A percentile compares a stretch with the other conserved stretches of the same genome.
phyloP scores from a whole-genome alignment of 257 asterid genomes.

The Striga asiatica region DNA sequence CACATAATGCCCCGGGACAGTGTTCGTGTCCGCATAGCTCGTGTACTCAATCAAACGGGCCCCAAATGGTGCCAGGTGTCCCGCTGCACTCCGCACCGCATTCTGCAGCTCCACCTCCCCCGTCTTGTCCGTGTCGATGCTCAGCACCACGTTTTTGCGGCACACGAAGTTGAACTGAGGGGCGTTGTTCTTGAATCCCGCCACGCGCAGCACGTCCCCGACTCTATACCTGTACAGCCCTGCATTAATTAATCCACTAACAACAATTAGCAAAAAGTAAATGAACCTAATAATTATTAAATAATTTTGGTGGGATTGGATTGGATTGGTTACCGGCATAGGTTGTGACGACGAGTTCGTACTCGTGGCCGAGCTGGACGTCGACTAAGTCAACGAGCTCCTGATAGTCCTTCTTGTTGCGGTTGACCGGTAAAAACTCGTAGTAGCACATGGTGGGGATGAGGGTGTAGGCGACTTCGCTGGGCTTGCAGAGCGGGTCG shows the following conservation, averaged over 20 bases:
- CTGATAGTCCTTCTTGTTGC: not conserved
- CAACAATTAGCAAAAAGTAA: too few relatives aligned
- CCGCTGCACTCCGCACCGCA: slow-evolving; percentile 51
- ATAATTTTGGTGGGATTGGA: too few relatives aligned
- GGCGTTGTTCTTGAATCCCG: slow-evolving; percentile 78
- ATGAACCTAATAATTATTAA: too few relatives aligned
- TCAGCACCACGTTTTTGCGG: slow-evolving; percentile 63
- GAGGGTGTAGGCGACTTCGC: slow-evolving; percentile 58
- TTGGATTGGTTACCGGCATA: too few relatives aligned
- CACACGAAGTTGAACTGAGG: slow-evolving; percentile 74
- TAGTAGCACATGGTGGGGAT: slow-evolving; percentile 70
- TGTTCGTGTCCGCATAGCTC: slow-evolving; percentile 45
- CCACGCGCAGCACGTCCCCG: slow-evolving; percentile 63
- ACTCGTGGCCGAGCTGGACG: slow-evolving; percentile 57
- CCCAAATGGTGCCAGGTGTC: slow-evolving; percentile 40
- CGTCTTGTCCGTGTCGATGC: slow-evolving; percentile 72
- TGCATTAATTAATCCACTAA: slow-evolving; percentile 9
- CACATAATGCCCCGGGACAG: slow-evolving; percentile 65
- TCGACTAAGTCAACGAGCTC: slow-evolving; percentile 51
- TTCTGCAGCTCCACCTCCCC: slow-evolving; percentile 72
- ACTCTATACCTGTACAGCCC: slow-evolving; percentile 65
- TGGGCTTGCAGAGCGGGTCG: slow-evolving; percentile 55
- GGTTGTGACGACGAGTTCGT: slow-evolving; percentile 73
- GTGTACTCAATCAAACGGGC: slow-evolving; percentile 61
- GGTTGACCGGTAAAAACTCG: slow-evolving; percentile 48